Base-by-base conservation (phyloP, 257 asterid genomes). In the Craterostigma plantagineum region DNA sequence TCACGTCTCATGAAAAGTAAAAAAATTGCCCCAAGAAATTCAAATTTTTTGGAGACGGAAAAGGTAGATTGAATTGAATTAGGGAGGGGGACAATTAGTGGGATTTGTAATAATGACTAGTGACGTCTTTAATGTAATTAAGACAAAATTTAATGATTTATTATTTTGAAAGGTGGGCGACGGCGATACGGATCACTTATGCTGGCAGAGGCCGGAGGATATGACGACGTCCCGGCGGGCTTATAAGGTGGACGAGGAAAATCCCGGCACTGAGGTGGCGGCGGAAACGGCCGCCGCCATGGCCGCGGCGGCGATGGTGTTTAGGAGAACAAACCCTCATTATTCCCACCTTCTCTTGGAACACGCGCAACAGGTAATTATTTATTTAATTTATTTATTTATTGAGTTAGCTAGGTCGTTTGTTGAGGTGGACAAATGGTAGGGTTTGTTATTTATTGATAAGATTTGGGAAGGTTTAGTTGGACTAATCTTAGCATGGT, bases 151-250 rank as follows among this genome's bases (percentile, higher is more conserved):
- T 23, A 23, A 23, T 23, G 2, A 23, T 23, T n/a, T 23, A 23
- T 23, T 23, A 23, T 23, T 23, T 2, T 6, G 30, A 23, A 23
- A 77, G 91, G 83, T 73, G 55, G 91, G 91, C 34, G 84, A 77
- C 17, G 91, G 91, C 11, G 77, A 73, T 49, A 77, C 91, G 10
- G 91, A 77, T 41, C 91, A 73, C 70, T 59, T 67, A 17, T 77
- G 84, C 63, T 73, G 91, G 91, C 84, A 77, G 54, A 52, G 84
- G 52, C 80, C 76, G 50, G 84, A 77, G 69, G 84, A 77, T 46
- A 73, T 77, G 91, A 73, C 80, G 33, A 77, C 91, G 0, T 77
- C 81, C 16, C 72, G 77, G 11, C 68, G 80, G 8, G 83, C 91
- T n/a, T 70, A 63, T 48, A 73, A 67, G 70, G 17, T 77, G 40